Conservation (phyloP, 1,139 yeast species). For the Suhomyces atakaporum region DNA sequence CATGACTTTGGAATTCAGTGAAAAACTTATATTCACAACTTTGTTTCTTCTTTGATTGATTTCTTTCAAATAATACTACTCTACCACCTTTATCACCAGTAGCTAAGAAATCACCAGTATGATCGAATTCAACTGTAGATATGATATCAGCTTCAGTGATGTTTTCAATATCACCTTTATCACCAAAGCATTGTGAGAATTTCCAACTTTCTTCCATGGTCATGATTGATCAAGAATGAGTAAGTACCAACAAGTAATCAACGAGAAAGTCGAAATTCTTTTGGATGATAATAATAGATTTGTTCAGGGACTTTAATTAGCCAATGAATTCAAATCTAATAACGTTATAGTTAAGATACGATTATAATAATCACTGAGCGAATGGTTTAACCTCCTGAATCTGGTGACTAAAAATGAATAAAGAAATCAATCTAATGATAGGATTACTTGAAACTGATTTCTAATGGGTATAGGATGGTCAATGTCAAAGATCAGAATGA, state of each 20-base stretch:
- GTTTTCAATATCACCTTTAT: constrained; percentile 93
- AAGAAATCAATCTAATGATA: background rate
- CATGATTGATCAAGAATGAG: constrained; percentile 6
- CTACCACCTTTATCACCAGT: constrained; percentile 99
- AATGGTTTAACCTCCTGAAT: background rate
- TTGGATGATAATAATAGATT: background rate
- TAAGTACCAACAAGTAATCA: background rate
- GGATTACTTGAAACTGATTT: background rate
- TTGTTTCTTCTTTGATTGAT: constrained; percentile 66
- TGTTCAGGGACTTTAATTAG: background rate
- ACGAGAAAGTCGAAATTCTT: background rate
- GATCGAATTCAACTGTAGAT: constrained; percentile 95
- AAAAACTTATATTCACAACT: constrained; percentile 90
- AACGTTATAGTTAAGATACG: background rate
- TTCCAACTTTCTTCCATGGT: constrained; percentile 51
- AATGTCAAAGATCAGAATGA: background rate
- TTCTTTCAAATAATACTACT: constrained; percentile 92
- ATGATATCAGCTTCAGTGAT: constrained; percentile 98
- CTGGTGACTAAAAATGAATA: background rate
- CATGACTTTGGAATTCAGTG: constrained; percentile 98
- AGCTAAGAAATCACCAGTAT: constrained; percentile 91
- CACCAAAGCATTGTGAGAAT: constrained; percentile 94
- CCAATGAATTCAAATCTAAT: background rate
- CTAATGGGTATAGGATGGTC: background rate
- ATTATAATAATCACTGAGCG: background rate